Base-by-base conservation (phyloP, 139 green algal species). In the Chlorella sorokiniana region DNA sequence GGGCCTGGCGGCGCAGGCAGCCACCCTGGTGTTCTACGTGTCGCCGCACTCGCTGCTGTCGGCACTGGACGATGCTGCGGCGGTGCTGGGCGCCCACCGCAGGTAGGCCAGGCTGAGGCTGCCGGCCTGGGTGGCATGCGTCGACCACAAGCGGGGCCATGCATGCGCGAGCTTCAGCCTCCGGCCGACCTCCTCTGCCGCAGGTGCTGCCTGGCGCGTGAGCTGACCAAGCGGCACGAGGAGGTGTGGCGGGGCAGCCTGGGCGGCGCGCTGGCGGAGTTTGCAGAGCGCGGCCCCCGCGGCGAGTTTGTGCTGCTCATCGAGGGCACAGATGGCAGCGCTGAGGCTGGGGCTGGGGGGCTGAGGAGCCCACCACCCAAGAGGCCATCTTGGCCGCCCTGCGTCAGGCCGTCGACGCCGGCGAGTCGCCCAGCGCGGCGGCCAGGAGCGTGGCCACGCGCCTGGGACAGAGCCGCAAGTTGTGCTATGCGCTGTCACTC, bases 151-250 rank as follows among this genome's bases (percentile, higher is more conserved):
- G 9, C 59, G 3, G 59, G 9, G 18, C 14, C 59, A 7, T 65
- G 59, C 59, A 4, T 65, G 59, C 2, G 4, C 18, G 35, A 41
- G 63, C 63, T 45, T 4, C 18, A 37, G 40, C 37, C 38, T 40
- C 48, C 48, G 16, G n/a, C n/a, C 16, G 48, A 16, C 8, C 20
- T 7, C 65, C 42, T 42, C 29, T 6, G 42, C 35, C 38, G 37
- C 69, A 78, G 69, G 8, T 94, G 90, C 51, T 93, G 90, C 62
- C 81, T 98, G 10, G 95, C 91, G 2, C 69, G 95, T 45, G 95
- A 98, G 86, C 79, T 98, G 31, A 98, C 94, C 61, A 98, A 98
- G 86, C 29, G 93, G 45, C 89, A 97, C 67, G 94, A 98, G 81
- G 91, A 97, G 84, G 93, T 96, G 56, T 92, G 89, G 78, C 88